Conservation (phyloP, 345 rosid genomes). For the Brassica juncea region DNA sequence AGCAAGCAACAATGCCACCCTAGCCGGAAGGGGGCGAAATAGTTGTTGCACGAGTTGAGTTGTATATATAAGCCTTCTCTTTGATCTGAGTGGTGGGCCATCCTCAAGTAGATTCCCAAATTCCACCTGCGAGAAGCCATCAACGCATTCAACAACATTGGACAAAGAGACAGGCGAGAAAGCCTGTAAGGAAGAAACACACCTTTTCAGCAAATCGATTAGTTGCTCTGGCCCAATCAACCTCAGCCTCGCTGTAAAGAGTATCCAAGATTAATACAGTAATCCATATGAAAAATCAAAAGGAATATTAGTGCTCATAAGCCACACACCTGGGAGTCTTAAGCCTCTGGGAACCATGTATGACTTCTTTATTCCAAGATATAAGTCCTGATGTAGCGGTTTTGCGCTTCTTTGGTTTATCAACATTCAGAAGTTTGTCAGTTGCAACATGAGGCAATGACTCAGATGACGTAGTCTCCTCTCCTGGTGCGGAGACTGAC, state of each 20-base stretch:
- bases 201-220: constrained; percentile 79
- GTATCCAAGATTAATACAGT: background rate
- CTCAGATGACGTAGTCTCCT: constrained; percentile 44
- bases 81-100: constrained; percentile 52
- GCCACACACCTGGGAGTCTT: constrained; percentile 63
- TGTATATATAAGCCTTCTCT: constrained; percentile 71
- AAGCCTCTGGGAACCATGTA: constrained; percentile 46
- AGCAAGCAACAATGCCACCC: constrained; percentile 50
- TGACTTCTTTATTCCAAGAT: constrained; percentile 72
- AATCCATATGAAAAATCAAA: background rate
- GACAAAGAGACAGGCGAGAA: constrained; percentile 12
- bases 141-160: constrained; percentile 18
- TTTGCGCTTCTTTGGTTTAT: constrained; percentile 70
- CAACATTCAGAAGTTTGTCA: constrained; percentile 30
- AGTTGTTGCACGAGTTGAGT: constrained; percentile 82
- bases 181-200: constrained; percentile 20
- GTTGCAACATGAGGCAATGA: constrained; percentile 44
- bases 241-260: constrained; percentile 64
- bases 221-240: constrained; percentile 65
- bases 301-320: constrained; percentile 14
- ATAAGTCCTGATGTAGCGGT: constrained; percentile 48
- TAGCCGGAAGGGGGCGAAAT: constrained; percentile 55
- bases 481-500: constrained; percentile 36
- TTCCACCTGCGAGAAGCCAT: constrained; percentile 57
- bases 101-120: constrained; percentile 60